phyloP scores from a whole-genome alignment of 306 rosid genomes.

The Carpinus fangiana region DNA sequence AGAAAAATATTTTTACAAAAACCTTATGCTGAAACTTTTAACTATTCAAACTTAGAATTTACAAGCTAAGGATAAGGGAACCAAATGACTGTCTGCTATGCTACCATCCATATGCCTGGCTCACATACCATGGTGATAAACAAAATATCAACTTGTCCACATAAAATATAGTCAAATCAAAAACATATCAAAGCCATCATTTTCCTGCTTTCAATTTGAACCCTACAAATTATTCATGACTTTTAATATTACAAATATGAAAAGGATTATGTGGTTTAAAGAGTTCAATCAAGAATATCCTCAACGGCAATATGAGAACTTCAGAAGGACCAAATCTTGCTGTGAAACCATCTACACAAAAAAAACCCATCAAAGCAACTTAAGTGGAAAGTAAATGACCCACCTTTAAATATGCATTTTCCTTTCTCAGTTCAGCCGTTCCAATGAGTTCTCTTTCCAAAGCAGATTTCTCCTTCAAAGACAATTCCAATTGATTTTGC shows the following conservation, averaged over 20 bases:
- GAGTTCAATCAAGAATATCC: neutral
- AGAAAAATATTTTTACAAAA: neutral
- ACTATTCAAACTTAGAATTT: neutral
- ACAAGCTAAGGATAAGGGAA: too few species aligned
- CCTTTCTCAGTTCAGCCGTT: slow-evolving; percentile 71
- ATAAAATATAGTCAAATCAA: neutral
- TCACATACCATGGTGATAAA: neutral
- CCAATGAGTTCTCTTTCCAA: slow-evolving; percentile 70
- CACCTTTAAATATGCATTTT: slow-evolving; percentile 76
- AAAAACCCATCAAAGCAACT: slow-evolving; percentile 9
- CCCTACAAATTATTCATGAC: neutral
- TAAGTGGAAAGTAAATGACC: slow-evolving; percentile 18
- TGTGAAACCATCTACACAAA: neutral
- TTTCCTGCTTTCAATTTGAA: neutral
- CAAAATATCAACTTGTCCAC: neutral
- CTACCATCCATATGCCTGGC: neutral
- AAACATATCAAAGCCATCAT: neutral
- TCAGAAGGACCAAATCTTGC: neutral
- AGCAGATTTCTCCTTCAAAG: slow-evolving; percentile 70
- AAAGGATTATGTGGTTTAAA: neutral
- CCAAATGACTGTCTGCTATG: neutral
- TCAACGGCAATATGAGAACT: neutral
- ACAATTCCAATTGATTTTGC: slow-evolving; percentile 80
- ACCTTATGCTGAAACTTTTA: neutral
- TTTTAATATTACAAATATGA: neutral